phyloP scores from a whole-genome alignment of 257 asterid genomes.

The Penstemon barbatus region DNA sequence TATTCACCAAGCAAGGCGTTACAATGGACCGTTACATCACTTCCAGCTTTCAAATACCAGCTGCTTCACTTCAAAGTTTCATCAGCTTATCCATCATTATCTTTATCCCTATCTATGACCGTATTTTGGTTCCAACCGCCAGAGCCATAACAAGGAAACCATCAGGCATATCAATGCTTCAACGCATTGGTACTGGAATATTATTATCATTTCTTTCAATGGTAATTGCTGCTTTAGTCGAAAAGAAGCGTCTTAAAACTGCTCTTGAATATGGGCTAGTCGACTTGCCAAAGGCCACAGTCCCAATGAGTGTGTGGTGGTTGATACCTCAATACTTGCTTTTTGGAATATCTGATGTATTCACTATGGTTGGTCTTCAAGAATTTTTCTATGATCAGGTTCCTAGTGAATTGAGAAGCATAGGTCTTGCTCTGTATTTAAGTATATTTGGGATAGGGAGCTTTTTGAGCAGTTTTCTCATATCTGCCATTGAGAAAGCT shows the following conservation, averaged over 20 bases:
- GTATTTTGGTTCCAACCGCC: conserved; percentile 48
- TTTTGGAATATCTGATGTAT: conserved; percentile 52
- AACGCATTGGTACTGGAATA: conserved; percentile 38
- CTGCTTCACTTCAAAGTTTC: conserved; percentile 56
- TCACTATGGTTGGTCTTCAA: conserved; percentile 60
- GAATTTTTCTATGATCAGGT: conserved; percentile 72
- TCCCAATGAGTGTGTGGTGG: conserved; percentile 58
- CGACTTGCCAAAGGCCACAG: conserved; percentile 34
- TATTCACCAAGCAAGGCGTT: conserved; percentile 62
- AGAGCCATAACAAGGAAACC: conserved; percentile 31
- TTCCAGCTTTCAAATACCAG: conserved; percentile 44
- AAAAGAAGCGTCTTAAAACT: conserved; percentile 36
- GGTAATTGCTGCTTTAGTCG: conserved; percentile 39
- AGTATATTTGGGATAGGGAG: conserved; percentile 60
- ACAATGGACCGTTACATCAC: conserved; percentile 59
- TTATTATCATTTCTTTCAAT: conserved; percentile 25
- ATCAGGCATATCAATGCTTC: conserved; percentile 40
- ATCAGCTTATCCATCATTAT: conserved; percentile 40
- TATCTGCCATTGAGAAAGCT: conserved; percentile 42
- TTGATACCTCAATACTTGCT: conserved; percentile 54
- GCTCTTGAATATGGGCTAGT: conserved; percentile 35
- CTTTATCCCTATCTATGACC: conserved; percentile 54
- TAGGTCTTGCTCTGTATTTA: conserved; percentile 55
- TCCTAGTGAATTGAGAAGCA: conserved; percentile 52
- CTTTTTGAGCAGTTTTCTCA: conserved; percentile 61